Percentiles rank a stretch among this genome's conserved stretches.
phyloP scores from a whole-genome alignment of 2,329 filamentous ascomycete genomes.

The Pyrenophora seminiperda region DNA sequence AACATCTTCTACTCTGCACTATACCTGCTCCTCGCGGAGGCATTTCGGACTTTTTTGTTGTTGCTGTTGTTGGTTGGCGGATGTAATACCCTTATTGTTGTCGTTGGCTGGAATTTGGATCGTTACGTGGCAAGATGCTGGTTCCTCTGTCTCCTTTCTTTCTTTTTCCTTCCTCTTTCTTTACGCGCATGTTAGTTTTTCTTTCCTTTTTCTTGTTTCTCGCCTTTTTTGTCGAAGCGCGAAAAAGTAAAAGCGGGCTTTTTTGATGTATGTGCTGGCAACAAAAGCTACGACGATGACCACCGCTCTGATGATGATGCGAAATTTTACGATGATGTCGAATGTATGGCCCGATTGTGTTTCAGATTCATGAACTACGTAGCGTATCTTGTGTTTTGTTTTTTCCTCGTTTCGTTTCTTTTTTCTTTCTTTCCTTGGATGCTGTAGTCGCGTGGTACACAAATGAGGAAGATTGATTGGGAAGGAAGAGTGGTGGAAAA shows the following conservation, averaged over 20 bases:
- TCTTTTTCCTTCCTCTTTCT: too few relatives aligned
- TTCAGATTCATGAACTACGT: slow-evolving; percentile 16
- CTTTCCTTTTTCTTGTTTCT: too few relatives aligned
- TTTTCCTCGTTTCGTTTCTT: slow-evolving; percentile 2
- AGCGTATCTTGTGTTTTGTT: slow-evolving; percentile 17
- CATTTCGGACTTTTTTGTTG: slow-evolving; percentile 26
- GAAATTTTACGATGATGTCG: slow-evolving; percentile 20
- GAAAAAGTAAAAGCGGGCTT: slow-evolving; percentile 16
- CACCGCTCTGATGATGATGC: slow-evolving; percentile 18
- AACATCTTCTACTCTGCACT: slow-evolving; percentile 22
- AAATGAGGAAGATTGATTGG: too few relatives aligned
- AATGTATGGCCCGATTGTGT: slow-evolving; percentile 4
- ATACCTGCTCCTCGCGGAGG: slow-evolving; percentile 36
- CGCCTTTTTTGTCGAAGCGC: slow-evolving; percentile 7
- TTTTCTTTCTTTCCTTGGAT: not conserved
- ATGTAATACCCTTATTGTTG: slow-evolving; percentile 35
- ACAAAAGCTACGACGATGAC: slow-evolving; percentile 20
- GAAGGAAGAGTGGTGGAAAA: too few relatives aligned
- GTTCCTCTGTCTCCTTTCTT: too few relatives aligned
- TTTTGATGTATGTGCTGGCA: slow-evolving; percentile 19
- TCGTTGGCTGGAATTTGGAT: slow-evolving; percentile 18
- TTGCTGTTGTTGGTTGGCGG: slow-evolving; percentile 22
- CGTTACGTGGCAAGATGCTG: slow-evolving; percentile 13
- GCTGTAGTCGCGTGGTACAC: too few relatives aligned
- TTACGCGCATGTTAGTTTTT: too few relatives aligned